Percentiles rank a stretch among this genome's conserved stretches.
phyloP scores from a whole-genome alignment of 2,329 filamentous ascomycete species.

The Magnaporthiopsis poae region DNA sequence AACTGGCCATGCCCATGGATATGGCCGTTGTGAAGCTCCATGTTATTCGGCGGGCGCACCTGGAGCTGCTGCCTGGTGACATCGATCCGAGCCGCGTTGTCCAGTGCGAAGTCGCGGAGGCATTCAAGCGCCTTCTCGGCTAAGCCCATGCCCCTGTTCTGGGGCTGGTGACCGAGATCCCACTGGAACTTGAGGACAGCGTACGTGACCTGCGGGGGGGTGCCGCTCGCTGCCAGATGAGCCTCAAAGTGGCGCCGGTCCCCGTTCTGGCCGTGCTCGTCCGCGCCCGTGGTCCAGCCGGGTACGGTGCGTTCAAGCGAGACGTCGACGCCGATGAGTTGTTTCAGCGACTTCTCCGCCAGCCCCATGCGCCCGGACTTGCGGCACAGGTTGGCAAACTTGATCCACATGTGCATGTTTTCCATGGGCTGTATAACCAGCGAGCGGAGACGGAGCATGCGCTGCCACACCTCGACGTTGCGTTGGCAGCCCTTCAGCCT shows the following conservation, averaged over 20 bases:
- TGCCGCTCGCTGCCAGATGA: conserved; percentile 17
- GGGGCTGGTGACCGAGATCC: conserved; percentile 63
- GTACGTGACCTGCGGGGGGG: conserved; percentile 74
- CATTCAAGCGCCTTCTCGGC: conserved; percentile 49
- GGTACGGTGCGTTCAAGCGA: conserved; percentile 52
- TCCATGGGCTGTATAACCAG: conserved; percentile 85
- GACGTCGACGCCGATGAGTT: conserved; percentile 66
- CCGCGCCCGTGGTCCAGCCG: conserved; percentile 32
- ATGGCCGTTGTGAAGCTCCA: conserved; percentile 28
- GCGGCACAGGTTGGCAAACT: conserved; percentile 94
- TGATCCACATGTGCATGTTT: conserved; percentile 99
- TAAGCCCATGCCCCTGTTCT: conserved; percentile 30
- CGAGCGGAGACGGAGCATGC: conserved; percentile 89
- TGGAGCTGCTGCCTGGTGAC: conserved; percentile 41
- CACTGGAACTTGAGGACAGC: conserved; percentile 96
- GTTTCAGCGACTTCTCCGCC: conserved; percentile 87
- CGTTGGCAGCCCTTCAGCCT: conserved; percentile 89
- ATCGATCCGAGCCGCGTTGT: conserved; percentile 46
- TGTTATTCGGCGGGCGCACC: conserved; percentile 36
- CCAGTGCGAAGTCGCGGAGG: conserved; percentile 50
- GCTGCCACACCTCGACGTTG: conserved; percentile 96
- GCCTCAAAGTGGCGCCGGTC: conserved; percentile 12
- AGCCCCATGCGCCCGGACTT: conserved; percentile 91
- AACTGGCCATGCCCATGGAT: conserved; percentile 3
- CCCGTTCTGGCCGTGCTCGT: neutral